Evolutionary conservation across 2,329 filamentous ascomycete species (phyloP).

Genomic region (Tolypocladium ophioglossoides): DNA sequence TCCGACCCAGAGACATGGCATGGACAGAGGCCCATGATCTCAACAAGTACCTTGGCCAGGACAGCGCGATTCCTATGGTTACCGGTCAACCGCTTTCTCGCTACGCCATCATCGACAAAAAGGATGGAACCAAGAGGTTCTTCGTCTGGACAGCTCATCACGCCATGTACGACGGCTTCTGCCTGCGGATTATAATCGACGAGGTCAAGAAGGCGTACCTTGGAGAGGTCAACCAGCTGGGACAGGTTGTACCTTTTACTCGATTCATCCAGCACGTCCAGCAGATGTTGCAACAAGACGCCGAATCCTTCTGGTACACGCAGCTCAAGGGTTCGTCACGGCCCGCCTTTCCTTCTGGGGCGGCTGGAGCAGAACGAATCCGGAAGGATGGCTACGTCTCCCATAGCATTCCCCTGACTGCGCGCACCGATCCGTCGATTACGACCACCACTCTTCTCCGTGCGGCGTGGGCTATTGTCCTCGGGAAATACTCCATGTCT

Average conservation of each 20-base stretch:
- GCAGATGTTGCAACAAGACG: background rate
- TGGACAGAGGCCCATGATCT: background rate
- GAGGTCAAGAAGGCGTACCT: background rate
- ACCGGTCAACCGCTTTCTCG: background rate
- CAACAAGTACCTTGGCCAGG: background rate
- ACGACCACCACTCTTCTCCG: slow-evolving; percentile 24
- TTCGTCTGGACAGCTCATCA: slow-evolving; percentile 22
- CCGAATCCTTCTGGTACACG: background rate
- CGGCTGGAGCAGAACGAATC: background rate
- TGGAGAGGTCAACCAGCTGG: background rate
- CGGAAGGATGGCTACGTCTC: background rate
- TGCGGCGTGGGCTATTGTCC: slow-evolving; percentile 27
- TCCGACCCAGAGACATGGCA: background rate
- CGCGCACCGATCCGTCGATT: slow-evolving; percentile 1
- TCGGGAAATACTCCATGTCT: slow-evolving; percentile 12
- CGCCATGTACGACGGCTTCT: slow-evolving; percentile 34
- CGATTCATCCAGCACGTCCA: background rate
- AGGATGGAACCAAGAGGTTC: slow-evolving; percentile 1
- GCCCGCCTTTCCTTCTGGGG: background rate
- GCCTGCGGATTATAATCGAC: slow-evolving; percentile 20
- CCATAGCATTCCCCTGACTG: background rate
- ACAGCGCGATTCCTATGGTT: background rate
- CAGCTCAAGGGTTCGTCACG: background rate
- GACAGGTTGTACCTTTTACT: background rate
- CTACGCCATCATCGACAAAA: background rate